A percentile compares a stretch with the other conserved stretches of the same genome.
phyloP scores from a whole-genome alignment of 176 grass and related monocot genomes.

The Avena sativa region DNA sequence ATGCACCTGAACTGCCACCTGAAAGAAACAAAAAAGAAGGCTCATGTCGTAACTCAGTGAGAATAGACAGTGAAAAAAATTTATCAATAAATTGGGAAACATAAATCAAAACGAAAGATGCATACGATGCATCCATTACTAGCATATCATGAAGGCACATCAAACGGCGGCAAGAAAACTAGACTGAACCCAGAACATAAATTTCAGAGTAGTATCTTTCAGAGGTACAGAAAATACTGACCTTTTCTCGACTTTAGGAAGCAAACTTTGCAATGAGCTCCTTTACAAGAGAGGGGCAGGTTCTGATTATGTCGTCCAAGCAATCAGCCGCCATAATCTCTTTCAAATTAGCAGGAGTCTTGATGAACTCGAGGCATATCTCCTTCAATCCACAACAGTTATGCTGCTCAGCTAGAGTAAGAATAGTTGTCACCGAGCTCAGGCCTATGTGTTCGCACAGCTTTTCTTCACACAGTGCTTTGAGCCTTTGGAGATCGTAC shows the following conservation, averaged over 20 bases:
- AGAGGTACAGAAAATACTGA: background rate
- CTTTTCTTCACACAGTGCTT: background rate
- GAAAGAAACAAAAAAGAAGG: background rate
- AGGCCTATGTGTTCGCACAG: background rate
- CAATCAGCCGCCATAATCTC: background rate
- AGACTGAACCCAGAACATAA: background rate
- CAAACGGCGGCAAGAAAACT: background rate
- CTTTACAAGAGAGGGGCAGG: background rate
- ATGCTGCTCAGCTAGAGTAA: background rate
- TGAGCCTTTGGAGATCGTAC: conserved; percentile 1
- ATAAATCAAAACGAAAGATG: background rate
- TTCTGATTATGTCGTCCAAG: background rate
- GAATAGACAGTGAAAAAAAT: background rate
- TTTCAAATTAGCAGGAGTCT: background rate
- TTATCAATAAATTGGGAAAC: background rate
- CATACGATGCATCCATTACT: background rate
- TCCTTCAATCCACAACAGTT: background rate
- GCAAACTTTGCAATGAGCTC: background rate
- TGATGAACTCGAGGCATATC: background rate
- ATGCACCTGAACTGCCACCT: background rate
- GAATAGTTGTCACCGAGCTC: background rate
- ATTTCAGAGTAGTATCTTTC: background rate
- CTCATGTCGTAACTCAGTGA: background rate
- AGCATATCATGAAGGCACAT: background rate
- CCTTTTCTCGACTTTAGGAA: background rate